Evolutionary conservation across 768 basidiomycete genomes (phyloP).

Genomic region (Hypholoma fasciculare): DNA sequence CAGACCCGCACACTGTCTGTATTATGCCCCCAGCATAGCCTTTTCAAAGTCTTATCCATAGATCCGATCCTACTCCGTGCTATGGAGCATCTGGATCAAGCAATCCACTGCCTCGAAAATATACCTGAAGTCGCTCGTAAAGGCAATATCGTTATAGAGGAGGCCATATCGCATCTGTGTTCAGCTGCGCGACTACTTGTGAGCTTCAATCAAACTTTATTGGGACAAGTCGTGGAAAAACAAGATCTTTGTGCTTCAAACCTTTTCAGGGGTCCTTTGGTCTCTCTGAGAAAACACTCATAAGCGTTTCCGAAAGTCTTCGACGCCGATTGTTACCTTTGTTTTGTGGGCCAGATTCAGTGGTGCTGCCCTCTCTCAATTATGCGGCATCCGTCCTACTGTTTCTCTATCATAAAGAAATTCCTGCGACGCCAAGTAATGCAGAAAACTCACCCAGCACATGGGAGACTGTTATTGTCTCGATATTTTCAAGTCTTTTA

Average conservation of each 20-base stretch:
- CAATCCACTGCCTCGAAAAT: slow-evolving; percentile 30
- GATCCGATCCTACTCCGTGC: not conserved
- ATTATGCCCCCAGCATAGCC: too few relatives aligned
- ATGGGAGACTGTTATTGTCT: slow-evolving; percentile 49
- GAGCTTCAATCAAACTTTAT: slow-evolving; percentile 13
- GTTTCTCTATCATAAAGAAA: slow-evolving; percentile 37
- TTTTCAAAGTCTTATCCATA: not conserved
- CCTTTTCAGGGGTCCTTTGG: slow-evolving; percentile 38
- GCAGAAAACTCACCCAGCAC: slow-evolving; percentile 14
- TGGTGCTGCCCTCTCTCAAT: slow-evolving; percentile 34
- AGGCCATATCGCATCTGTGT: slow-evolving; percentile 38
- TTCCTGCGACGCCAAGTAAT: slow-evolving; percentile 23
- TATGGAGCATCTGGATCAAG: slow-evolving; percentile 27
- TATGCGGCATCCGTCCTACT: slow-evolving; percentile 41
- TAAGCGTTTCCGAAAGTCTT: slow-evolving; percentile 28
- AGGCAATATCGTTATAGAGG: slow-evolving; percentile 27
- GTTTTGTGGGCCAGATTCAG: slow-evolving; percentile 33
- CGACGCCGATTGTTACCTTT: slow-evolving; percentile 44
- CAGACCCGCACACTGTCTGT: not conserved
- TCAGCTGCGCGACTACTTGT: slow-evolving; percentile 46
- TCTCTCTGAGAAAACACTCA: slow-evolving; percentile 37
- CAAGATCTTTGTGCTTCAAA: not conserved
- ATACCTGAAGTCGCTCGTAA: slow-evolving; percentile 24
- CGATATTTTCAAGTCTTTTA: slow-evolving; percentile 48
- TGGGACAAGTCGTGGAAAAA: not conserved